phyloP scores from a whole-genome alignment of 2,329 filamentous ascomycete species.

The Colletotrichum spinosum region DNA sequence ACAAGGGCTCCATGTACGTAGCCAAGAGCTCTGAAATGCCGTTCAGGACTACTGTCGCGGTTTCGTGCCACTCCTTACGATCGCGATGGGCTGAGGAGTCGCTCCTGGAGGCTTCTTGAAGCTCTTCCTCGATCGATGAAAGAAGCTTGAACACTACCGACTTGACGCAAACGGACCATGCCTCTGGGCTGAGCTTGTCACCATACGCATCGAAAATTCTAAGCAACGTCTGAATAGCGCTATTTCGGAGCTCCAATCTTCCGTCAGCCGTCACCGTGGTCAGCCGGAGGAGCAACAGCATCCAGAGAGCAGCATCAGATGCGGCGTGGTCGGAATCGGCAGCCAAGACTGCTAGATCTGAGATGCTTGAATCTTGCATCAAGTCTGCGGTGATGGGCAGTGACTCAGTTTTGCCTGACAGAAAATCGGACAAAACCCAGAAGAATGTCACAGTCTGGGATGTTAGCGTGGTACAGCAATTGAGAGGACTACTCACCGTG shows the following conservation, averaged over 20 bases:
- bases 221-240: constrained; percentile 90
- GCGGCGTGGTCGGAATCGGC: constrained; percentile 68
- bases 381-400: constrained; percentile 70
- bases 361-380: constrained; percentile 60
- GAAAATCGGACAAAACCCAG: constrained; percentile 93
- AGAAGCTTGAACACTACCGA: constrained; percentile 84
- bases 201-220: constrained; percentile 94
- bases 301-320: constrained; percentile 80
- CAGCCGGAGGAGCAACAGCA: constrained; percentile 78
- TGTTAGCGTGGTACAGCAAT: constrained; percentile 37
- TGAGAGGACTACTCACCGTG: constrained; percentile 66
- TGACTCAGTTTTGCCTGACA: constrained; percentile 70
- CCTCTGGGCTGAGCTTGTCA: constrained; percentile 79
- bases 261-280: constrained; percentile 78
- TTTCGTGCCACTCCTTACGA: constrained; percentile 76
- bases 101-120: constrained; percentile 53
- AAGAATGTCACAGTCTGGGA: constrained; percentile 88
- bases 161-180: constrained; percentile 87
- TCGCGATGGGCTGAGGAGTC: constrained; percentile 47
- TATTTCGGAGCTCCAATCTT: constrained; percentile 82
- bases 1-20: constrained; percentile 80
- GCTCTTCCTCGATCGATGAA: constrained; percentile 72
- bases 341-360: constrained; percentile 68
- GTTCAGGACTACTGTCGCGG: constrained; percentile 78
- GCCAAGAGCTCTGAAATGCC: constrained; percentile 80